Conservation (phyloP, 2,329 filamentous ascomycete genomes). For the Colletotrichum sp. region DNA sequence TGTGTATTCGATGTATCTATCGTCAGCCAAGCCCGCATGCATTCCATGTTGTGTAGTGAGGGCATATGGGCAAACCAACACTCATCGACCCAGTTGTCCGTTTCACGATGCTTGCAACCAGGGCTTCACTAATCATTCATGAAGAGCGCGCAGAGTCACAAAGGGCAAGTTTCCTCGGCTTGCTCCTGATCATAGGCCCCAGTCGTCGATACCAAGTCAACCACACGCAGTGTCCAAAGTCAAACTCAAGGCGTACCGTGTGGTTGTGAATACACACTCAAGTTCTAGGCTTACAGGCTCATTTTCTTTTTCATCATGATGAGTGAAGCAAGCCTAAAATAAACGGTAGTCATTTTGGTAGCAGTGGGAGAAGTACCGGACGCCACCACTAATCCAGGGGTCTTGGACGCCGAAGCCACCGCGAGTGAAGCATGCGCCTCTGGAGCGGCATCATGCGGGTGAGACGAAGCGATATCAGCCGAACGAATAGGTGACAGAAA, state of each 20-base stretch:
- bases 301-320: background rate
- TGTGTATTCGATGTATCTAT: background rate
- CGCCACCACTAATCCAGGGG: background rate
- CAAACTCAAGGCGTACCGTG: background rate
- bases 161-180: background rate
- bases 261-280: background rate
- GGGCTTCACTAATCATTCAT: background rate
- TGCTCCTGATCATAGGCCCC: background rate
- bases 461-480: background rate
- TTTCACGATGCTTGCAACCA: background rate
- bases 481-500: background rate
- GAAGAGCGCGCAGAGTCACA: background rate
- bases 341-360: background rate
- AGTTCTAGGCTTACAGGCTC: background rate
- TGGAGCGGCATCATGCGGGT: background rate
- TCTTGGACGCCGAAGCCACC: background rate
- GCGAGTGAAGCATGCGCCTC: background rate
- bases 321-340: fast-evolving
- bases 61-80: background rate
- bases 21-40: background rate
- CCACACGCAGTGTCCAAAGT: background rate
- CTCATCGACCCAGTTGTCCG: background rate
- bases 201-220: background rate
- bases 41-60: background rate
- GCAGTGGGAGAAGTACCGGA: background rate